phyloP scores from a whole-genome alignment of 176 grass and related monocot genomes.

The Poa annua region DNA sequence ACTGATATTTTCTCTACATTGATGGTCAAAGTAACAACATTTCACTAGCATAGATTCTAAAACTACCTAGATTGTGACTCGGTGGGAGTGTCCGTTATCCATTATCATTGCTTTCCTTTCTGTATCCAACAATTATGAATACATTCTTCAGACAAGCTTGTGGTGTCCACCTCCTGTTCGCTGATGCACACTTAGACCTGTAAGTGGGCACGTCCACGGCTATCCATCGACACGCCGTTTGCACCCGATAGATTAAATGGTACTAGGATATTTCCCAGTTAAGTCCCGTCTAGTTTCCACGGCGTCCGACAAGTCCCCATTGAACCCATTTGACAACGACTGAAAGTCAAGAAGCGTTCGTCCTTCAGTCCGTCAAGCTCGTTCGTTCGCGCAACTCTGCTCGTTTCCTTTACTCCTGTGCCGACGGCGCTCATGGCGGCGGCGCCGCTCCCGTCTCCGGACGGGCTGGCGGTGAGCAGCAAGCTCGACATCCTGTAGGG shows the following conservation, averaged over 20 bases:
- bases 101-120: neutral
- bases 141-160: slow-evolving; percentile 75
- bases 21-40: neutral
- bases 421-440: neutral
- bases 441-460: slow-evolving; percentile 30
- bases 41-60: neutral
- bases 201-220: no score
- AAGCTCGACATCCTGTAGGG: slow-evolving; percentile 91
- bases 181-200: slow-evolving; percentile 72
- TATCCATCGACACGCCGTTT: no score
- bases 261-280: no score
- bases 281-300: no score
- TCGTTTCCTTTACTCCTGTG: no score
- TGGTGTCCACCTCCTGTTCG: slow-evolving; percentile 94
- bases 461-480: slow-evolving; percentile 59
- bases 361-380: no score
- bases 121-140: slow-evolving; percentile 36
- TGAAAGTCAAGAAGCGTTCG: no score
- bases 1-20: neutral
- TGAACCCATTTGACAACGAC: no score
- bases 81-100: neutral
- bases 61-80: neutral
- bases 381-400: no score
- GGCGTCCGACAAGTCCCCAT: no score
- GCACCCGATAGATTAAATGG: no score